A percentile compares a stretch with the other conserved stretches of the same genome.
Evolutionary conservation across 768 basidiomycete genomes (phyloP).

Genomic region (Hysterangium stoloniferum): DNA sequence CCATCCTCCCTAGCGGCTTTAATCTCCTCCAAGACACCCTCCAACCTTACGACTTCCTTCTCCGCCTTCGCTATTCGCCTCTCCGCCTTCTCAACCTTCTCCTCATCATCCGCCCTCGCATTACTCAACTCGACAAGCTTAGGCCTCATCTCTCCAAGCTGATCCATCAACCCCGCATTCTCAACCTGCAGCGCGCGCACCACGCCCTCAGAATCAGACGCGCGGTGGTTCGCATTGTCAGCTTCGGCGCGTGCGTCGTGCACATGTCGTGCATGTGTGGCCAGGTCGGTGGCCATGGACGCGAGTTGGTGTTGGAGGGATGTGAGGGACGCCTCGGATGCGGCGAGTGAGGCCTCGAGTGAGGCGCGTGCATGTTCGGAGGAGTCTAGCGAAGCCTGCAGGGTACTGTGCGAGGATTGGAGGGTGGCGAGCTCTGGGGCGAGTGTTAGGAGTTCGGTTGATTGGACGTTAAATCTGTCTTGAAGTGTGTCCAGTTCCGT

Average conservation of each 20-base stretch:
- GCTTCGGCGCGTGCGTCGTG: conserved; percentile 61
- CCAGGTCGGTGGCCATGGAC: conserved; percentile 46
- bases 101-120: conserved; percentile 39
- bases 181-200: conserved; percentile 71
- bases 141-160: conserved; percentile 79
- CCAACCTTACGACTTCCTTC: conserved; percentile 55
- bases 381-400: conserved; percentile 38
- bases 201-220: conserved; percentile 66
- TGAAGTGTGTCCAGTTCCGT: conserved; percentile 30
- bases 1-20: conserved; percentile 8
- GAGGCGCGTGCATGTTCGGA: conserved; percentile 43
- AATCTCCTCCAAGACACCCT: conserved; percentile 45
- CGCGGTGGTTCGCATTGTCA: conserved; percentile 35
- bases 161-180: conserved; percentile 68
- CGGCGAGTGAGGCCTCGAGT: conserved; percentile 40
- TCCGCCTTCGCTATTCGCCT: conserved; percentile 45
- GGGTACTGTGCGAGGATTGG: conserved; percentile 35
- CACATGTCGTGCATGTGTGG: conserved; percentile 45
- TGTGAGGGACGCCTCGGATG: conserved; percentile 37
- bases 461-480: too few relatives aligned
- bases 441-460: conserved; percentile 20
- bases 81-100: conserved; percentile 58
- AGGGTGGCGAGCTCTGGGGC: conserved; percentile 32
- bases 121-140: conserved; percentile 79
- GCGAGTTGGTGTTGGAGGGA: conserved; percentile 54